Evolutionary conservation across 345 rosid genomes (phyloP).

Genomic region (Syzygium aqueum): DNA sequence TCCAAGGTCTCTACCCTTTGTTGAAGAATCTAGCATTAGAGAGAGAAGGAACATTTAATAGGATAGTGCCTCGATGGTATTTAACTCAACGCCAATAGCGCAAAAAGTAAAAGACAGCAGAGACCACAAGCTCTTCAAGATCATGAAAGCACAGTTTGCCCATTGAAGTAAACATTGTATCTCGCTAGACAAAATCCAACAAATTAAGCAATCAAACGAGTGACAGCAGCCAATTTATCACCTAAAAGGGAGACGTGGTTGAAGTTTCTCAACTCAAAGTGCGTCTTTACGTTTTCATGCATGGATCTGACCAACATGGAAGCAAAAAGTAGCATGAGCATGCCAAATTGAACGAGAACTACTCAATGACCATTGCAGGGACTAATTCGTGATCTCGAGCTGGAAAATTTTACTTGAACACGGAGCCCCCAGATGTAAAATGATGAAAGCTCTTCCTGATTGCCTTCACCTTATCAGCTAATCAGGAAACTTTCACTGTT

Average conservation of each 20-base stretch:
- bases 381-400: neutral
- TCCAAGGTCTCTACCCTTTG: constrained; percentile 94
- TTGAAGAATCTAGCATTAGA: constrained; percentile 66
- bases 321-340: neutral
- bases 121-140: neutral
- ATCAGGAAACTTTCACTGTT: neutral
- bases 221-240: neutral
- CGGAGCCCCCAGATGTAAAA: neutral
- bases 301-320: neutral
- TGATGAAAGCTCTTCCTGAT: neutral
- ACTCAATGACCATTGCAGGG: neutral
- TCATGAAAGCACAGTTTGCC: neutral
- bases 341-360: neutral
- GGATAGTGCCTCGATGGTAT: rapidly evolving
- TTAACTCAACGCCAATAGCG: rapidly evolving
- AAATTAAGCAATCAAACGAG: neutral
- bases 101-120: neutral
- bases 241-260: neutral
- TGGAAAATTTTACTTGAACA: neutral
- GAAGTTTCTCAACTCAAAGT: neutral
- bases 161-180: neutral
- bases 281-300: neutral
- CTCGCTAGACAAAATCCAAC: neutral
- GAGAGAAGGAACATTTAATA: neutral
- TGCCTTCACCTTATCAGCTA: neutral